Evolutionary conservation across 2,329 filamentous ascomycete species (phyloP).

Genomic region (Fusarium circinatum): DNA sequence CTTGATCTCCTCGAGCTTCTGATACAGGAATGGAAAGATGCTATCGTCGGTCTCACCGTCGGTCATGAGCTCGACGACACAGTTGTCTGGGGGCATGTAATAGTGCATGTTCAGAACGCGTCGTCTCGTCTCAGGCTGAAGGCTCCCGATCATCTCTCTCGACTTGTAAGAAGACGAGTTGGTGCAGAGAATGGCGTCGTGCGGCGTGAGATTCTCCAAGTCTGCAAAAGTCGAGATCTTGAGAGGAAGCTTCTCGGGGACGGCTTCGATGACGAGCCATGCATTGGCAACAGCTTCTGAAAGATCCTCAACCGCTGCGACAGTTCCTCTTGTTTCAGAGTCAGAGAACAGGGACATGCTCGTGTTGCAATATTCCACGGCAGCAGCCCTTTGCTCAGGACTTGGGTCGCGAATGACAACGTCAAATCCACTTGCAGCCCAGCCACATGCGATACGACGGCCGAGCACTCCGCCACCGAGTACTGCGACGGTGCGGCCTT

Average conservation of each 20-base stretch:
- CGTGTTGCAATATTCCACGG: neutral
- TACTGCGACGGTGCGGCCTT: neutral
- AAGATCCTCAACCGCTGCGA: neutral
- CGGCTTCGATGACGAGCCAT: slow-evolving; percentile 18
- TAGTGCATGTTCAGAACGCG: slow-evolving; percentile 17
- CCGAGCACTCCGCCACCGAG: slow-evolving; percentile 8
- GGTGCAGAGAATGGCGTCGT: neutral
- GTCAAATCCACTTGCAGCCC: slow-evolving; percentile 15
- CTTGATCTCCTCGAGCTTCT: neutral
- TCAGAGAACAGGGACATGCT: slow-evolving; percentile 3
- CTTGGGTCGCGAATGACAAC: slow-evolving; percentile 12
- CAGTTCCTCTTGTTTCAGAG: neutral
- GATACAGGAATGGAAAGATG: neutral
- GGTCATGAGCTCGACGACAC: slow-evolving; percentile 11
- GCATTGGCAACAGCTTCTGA: neutral
- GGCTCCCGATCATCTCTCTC: neutral
- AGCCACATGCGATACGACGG: slow-evolving; percentile 7
- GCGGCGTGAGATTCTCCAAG: neutral
- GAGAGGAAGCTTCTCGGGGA: neutral
- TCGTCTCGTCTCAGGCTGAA: neutral
- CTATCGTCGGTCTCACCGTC: neutral
- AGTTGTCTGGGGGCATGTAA: slow-evolving; percentile 5
- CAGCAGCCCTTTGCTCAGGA: neutral
- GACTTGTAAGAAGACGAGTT: slow-evolving; percentile 17
- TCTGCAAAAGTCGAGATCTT: slow-evolving; percentile 18